Percentiles rank a stretch among this genome's conserved stretches.
Evolutionary conservation across 164 flowering plant genomes (phyloP).

Genomic region (Sextonia rubra): DNA sequence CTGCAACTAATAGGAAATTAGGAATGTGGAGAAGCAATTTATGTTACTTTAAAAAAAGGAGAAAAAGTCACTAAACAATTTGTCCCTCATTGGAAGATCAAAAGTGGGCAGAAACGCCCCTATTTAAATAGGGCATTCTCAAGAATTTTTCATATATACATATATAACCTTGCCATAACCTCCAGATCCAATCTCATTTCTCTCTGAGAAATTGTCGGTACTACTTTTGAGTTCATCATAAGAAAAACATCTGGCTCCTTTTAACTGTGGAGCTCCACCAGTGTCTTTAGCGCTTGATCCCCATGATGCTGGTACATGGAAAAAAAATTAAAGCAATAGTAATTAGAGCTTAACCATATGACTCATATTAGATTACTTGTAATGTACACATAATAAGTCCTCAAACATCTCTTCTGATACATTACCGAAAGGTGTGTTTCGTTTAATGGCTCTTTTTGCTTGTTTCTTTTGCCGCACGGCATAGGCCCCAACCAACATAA

Average conservation of each 20-base stretch:
- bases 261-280: slow-evolving; percentile 42
- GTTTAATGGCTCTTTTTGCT: slow-evolving; percentile 60
- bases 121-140: no score
- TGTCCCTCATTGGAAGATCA: no score
- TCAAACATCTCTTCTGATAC: neutral
- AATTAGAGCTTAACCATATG: neutral
- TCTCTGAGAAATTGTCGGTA: slow-evolving; percentile 55
- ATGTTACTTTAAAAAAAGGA: no score
- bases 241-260: slow-evolving; percentile 55
- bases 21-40: no score
- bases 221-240: slow-evolving; percentile 50
- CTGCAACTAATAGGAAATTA: no score
- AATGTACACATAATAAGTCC: neutral
- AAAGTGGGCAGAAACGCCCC: no score
- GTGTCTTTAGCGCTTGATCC: slow-evolving; percentile 18
- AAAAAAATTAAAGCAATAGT: neutral
- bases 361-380: neutral
- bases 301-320: slow-evolving; percentile 37
- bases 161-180: slow-evolving; percentile 61
- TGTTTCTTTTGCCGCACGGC: slow-evolving; percentile 65
- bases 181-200: slow-evolving; percentile 54
- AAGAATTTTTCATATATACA: no score
- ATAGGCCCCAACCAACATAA: slow-evolving; percentile 45
- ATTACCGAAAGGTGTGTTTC: slow-evolving; percentile 67
- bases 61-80: no score